A percentile compares a stretch with the other conserved stretches of the same genome.
Evolutionary conservation across 768 basidiomycete species (phyloP).

Genomic region (Tulasnella sp.): DNA sequence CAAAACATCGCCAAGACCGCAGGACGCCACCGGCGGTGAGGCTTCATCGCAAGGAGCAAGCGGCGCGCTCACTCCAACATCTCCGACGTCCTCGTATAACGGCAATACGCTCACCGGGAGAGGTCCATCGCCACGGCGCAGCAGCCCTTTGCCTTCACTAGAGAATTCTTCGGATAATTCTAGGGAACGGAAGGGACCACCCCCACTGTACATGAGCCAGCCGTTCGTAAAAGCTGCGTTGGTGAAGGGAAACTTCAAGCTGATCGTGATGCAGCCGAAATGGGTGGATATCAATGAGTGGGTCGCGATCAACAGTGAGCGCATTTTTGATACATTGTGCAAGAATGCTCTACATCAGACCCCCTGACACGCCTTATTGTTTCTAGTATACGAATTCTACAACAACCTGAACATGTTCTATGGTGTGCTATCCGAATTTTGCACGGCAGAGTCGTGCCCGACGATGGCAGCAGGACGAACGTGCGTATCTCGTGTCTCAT

Average conservation of each 20-base stretch:
- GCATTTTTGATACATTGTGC: too few relatives aligned
- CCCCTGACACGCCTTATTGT: neutral
- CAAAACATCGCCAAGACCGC: conserved; percentile 12
- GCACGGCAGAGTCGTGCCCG: conserved; percentile 80
- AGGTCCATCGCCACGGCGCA: neutral
- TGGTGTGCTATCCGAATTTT: conserved; percentile 84
- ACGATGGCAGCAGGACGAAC: conserved; percentile 81
- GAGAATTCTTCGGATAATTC: neutral
- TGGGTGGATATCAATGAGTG: conserved; percentile 94
- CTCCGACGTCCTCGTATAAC: neutral
- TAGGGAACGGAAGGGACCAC: conserved; percentile 7
- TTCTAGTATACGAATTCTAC: conserved; percentile 89
- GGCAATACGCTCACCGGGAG: neutral
- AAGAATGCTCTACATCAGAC: too few relatives aligned
- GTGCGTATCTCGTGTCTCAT: conserved; percentile 37
- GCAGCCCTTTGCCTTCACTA: neutral
- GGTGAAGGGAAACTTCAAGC: conserved; percentile 97
- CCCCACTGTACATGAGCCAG: conserved; percentile 76
- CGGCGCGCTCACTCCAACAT: neutral
- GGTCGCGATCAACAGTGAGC: conserved; percentile 89
- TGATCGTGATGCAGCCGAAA: conserved; percentile 91
- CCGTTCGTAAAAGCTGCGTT: conserved; percentile 92
- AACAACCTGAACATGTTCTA: conserved; percentile 96
- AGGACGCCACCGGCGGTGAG: neutral
- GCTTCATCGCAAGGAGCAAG: neutral